phyloP scores from a whole-genome alignment of 2,329 filamentous ascomycete species.

The Ustulina deusta region DNA sequence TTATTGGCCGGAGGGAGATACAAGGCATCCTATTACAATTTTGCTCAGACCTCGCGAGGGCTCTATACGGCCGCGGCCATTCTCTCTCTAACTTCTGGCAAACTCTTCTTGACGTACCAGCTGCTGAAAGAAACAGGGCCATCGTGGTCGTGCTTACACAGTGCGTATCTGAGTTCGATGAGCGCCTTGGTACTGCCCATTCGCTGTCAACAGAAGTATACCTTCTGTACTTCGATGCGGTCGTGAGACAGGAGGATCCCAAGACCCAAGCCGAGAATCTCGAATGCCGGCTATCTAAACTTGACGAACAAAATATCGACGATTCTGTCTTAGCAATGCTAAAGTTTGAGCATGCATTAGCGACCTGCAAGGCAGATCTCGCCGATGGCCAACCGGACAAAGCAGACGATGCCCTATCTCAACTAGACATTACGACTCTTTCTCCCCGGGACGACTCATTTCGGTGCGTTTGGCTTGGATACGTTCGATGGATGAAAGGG shows the following conservation, averaged over 20 bases:
- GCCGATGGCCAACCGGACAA: slow-evolving; percentile 40
- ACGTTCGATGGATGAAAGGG: slow-evolving; percentile 44
- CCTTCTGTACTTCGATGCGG: slow-evolving; percentile 47
- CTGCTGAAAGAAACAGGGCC: slow-evolving; percentile 40
- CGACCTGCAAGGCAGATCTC: slow-evolving; percentile 46
- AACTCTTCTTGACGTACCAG: slow-evolving; percentile 42
- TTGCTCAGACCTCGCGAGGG: slow-evolving; percentile 45
- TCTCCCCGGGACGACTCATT: slow-evolving; percentile 47
- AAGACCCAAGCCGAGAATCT: slow-evolving; percentile 42
- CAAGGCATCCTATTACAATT: slow-evolving; percentile 46
- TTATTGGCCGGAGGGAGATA: slow-evolving; percentile 46
- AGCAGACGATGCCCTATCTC: slow-evolving; percentile 44
- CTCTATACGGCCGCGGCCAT: slow-evolving; percentile 40
- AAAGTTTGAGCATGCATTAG: slow-evolving; percentile 46
- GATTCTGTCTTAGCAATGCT: slow-evolving; percentile 42
- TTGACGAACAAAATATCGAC: slow-evolving; percentile 35
- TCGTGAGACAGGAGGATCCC: slow-evolving; percentile 45
- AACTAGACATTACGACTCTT: slow-evolving; percentile 39
- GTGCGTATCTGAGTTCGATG: slow-evolving; percentile 44
- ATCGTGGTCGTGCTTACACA: slow-evolving; percentile 42
- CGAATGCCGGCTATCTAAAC: slow-evolving; percentile 39
- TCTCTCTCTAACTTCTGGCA: slow-evolving; percentile 46
- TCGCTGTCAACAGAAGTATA: slow-evolving; percentile 45
- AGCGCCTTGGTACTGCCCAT: slow-evolving; percentile 43
- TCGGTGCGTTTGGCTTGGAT: slow-evolving; percentile 48